phyloP scores from a whole-genome alignment of 345 rosid species.

The Pelargonium nanum region DNA sequence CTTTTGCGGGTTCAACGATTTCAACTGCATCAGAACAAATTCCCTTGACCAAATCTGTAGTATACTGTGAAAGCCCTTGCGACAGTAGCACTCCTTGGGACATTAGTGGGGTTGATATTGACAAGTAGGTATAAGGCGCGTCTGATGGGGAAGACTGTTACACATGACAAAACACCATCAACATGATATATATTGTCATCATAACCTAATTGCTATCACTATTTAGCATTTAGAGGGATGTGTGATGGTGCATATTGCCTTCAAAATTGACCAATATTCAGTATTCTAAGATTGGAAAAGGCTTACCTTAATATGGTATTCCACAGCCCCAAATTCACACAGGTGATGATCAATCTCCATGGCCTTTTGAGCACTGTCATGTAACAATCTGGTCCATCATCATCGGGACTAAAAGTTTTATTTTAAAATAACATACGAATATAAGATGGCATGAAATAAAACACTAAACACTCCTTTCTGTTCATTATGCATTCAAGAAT shows the following conservation, averaged over 20 bases:
- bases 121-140: conserved; percentile 36
- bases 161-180: conserved; percentile 5
- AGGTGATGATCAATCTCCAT: conserved; percentile 61
- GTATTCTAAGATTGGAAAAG: too few species aligned
- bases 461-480: too few species aligned
- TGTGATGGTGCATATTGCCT: too few species aligned
- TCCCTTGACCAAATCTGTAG: conserved; percentile 33
- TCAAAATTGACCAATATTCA: too few species aligned
- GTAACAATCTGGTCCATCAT: not conserved
- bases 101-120: conserved; percentile 51
- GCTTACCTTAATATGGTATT: conserved; percentile 66
- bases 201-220: too few species aligned
- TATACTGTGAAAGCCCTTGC: conserved; percentile 32
- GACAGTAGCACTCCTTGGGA: conserved; percentile 33
- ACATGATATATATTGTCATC: not conserved
- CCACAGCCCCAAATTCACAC: conserved; percentile 66
- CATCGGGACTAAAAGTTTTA: too few species aligned
- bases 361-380: conserved; percentile 52
- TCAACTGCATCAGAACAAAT: conserved; percentile 44
- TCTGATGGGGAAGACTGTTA: conserved; percentile 53
- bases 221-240: too few species aligned
- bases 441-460: too few species aligned
- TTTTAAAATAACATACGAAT: too few species aligned
- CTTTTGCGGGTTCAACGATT: conserved; percentile 59
- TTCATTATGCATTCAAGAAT: too few species aligned